Percentiles rank a stretch among this genome's conserved stretches.
Conservation (phyloP, 257 asterid species). For the Nicotiana benthamiana region DNA sequence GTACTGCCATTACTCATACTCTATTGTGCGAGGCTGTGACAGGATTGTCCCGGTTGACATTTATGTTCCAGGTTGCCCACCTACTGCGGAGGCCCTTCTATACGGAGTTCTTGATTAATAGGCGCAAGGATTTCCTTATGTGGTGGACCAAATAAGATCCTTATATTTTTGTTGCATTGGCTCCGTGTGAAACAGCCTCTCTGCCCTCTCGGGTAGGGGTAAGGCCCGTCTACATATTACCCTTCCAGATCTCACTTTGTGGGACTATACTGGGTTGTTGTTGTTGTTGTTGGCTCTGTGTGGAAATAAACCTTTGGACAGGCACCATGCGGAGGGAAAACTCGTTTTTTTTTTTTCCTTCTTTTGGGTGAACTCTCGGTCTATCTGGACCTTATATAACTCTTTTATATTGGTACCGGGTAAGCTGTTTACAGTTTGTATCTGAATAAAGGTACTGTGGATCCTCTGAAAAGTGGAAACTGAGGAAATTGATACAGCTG, state of each 20-base stretch:
- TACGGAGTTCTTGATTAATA: conserved; percentile 76
- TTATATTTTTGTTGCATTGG: not conserved
- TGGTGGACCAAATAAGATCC: conserved; percentile 83
- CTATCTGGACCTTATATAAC: not conserved
- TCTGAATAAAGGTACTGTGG: too few species aligned
- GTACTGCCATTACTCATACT: conserved; percentile 83
- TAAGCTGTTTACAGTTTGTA: too few species aligned
- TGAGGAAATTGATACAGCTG: too few species aligned
- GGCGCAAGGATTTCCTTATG: conserved; percentile 91
- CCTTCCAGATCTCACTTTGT: too few species aligned
- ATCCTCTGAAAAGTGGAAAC: too few species aligned
- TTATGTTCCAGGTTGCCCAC: conserved; percentile 96
- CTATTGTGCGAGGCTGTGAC: conserved; percentile 92
- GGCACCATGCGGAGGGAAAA: not conserved
- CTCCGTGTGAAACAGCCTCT: not conserved
- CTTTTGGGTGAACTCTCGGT: not conserved
- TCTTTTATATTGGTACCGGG: not conserved
- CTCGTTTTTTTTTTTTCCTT: not conserved
- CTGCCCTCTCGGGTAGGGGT: too few species aligned
- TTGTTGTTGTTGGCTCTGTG: not conserved
- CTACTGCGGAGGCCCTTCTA: conserved; percentile 93
- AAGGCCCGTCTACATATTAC: too few species aligned
- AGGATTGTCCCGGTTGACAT: conserved; percentile 94
- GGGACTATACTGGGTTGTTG: too few species aligned
- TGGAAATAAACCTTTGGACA: not conserved